A percentile compares a stretch with the other conserved stretches of the same genome.
Evolutionary conservation across 1,139 yeast species (phyloP).

Genomic region (Blastobotrys capitulatus): DNA sequence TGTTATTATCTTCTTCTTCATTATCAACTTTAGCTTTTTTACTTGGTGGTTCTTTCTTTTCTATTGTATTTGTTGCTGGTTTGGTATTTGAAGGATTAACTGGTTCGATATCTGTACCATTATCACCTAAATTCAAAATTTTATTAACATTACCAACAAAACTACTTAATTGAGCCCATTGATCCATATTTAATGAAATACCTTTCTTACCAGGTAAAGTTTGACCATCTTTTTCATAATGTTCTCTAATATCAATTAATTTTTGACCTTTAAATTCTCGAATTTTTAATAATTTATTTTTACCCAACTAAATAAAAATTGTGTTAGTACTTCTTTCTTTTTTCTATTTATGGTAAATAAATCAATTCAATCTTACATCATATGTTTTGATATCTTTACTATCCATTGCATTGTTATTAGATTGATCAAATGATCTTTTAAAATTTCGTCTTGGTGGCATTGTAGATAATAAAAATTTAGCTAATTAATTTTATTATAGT

Average conservation of each 20-base stretch:
- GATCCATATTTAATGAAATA: constrained; percentile 66
- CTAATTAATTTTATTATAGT: too few relatives aligned
- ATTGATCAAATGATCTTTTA: neutral
- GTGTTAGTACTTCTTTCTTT: neutral
- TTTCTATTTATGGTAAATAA: neutral
- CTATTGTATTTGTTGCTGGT: too few relatives aligned
- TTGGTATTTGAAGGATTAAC: neutral
- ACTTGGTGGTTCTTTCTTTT: neutral
- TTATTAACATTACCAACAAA: constrained; percentile 48
- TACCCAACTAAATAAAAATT: constrained; percentile 44
- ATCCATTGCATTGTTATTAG: neutral
- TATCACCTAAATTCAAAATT: constrained; percentile 35
- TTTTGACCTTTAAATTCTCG: constrained; percentile 59
- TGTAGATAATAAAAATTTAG: neutral
- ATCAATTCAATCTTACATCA: neutral
- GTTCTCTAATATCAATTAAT: constrained; percentile 77
- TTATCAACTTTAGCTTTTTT: neutral
- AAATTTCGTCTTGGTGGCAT: constrained; percentile 1
- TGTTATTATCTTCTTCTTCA: neutral
- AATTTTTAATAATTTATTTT: constrained; percentile 66
- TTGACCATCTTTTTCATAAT: constrained; percentile 53
- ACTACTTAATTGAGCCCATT: constrained; percentile 54
- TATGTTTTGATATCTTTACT: neutral
- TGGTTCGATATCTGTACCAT: constrained; percentile 3
- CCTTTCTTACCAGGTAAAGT: constrained; percentile 84